Evolutionary conservation across 495 filamentous ascomycete genomes (phyloP), one percentile per base, ranked within the genome.

Genomic region (Acidomyces sp.): DNA sequence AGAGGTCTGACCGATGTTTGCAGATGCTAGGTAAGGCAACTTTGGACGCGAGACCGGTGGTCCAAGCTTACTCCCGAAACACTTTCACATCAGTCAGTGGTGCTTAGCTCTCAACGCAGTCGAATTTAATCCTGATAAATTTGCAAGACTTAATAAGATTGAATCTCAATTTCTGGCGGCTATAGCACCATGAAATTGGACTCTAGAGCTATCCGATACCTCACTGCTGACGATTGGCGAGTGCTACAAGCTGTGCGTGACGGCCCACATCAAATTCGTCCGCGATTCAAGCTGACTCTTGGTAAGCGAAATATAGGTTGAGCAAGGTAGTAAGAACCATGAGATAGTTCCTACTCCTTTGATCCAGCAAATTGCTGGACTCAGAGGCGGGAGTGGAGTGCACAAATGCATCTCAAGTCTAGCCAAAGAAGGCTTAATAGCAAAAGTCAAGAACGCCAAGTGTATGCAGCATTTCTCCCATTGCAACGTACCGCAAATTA

Each of bases 251-350:
- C 83, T 46, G 90, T 94, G 73, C 29, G 78, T 59, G 19, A 33
- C 11, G 4, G 2, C 18, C 6, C 22, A n/a, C n/a, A n/a, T n/a
- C n/a, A n/a, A n/a, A n/a, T n/a, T n/a, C n/a, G n/a, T n/a, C n/a
- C n/a, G n/a, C n/a, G n/a, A n/a, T n/a, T n/a, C n/a, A n/a, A n/a
- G 69, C 56, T 53, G 53, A 53, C 39, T 37, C 46, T 29, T 41
- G 35, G 37, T 53, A 38, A 49, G 55, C 37, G 23, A 24, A 13
- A 21, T 29, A 12, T 53, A 94, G 86, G 80, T 87, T 51, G 90
- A 99, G 61, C 76, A 77, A 55, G 92, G 87, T 55, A 86, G 79
- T 62, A 85, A 80, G 55, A 96, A 96, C 68, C 90, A 99, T 62
- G 90, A 96, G 64, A 68, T 96, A 26, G 86, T 99, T 13, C 90